A percentile compares a stretch with the other conserved stretches of the same genome.
Conservation (phyloP, 495 filamentous ascomycete species). For the Neurospora africana region DNA sequence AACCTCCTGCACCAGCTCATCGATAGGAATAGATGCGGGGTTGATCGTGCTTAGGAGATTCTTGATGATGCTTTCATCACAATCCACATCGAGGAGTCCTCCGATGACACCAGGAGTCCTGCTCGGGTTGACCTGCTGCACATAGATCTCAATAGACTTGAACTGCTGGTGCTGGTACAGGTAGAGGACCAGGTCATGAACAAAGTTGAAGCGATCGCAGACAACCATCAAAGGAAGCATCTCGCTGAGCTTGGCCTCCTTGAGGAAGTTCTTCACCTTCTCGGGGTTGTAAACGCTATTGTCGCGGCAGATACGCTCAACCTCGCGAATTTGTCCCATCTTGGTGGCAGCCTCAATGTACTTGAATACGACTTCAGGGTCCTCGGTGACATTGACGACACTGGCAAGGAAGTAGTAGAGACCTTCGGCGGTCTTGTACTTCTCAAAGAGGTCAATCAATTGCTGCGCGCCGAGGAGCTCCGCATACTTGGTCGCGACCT, state of each 20-base stretch:
- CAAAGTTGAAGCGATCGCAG: conserved; percentile 96
- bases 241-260: conserved; percentile 86
- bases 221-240: conserved; percentile 96
- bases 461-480: conserved; percentile 85
- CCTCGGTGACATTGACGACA: conserved; percentile 94
- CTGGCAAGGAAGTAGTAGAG: conserved; percentile 97
- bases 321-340: conserved; percentile 85
- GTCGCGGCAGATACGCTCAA: conserved; percentile 94
- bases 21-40: conserved; percentile 78
- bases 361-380: conserved; percentile 95
- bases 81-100: conserved; percentile 93
- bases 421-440: conserved; percentile 91
- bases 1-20: conserved; percentile 91
- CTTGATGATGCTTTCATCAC: conserved; percentile 93
- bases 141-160: conserved; percentile 98
- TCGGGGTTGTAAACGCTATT: conserved; percentile 88
- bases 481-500: conserved; percentile 94
- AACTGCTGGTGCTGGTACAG: conserved; percentile 99
- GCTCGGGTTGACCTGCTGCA: conserved; percentile 96
- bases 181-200: conserved; percentile 93
- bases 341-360: conserved; percentile 95
- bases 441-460: conserved; percentile 90
- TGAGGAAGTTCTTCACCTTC: conserved; percentile 99
- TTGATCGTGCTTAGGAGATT: conserved; percentile 81
- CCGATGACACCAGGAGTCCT: conserved; percentile 90